Percentiles rank a stretch among this genome's conserved stretches.
Conservation (phyloP, 2,329 filamentous ascomycete genomes). For the Apiospora phragmitis region DNA sequence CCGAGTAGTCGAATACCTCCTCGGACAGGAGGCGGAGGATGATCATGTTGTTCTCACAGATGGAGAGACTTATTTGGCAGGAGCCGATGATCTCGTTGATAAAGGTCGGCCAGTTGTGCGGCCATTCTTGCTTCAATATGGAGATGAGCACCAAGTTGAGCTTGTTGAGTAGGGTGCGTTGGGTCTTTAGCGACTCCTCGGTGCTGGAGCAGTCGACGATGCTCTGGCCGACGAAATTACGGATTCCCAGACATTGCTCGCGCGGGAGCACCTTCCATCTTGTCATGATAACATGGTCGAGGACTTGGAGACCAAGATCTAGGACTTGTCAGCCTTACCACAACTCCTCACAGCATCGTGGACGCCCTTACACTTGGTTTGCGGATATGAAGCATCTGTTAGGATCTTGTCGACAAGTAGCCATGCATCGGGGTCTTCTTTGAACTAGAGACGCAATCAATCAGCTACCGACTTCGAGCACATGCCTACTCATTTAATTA, state of each 20-base stretch:
- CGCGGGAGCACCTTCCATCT: conserved; percentile 97
- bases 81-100: conserved; percentile 99
- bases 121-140: conserved; percentile 99
- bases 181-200: conserved; percentile 80
- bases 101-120: conserved; percentile 99
- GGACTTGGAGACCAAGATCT: conserved; percentile 93
- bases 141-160: conserved; percentile 96
- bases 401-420: conserved; percentile 96
- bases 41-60: conserved; percentile 99
- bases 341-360: background rate
- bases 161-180: conserved; percentile 94
- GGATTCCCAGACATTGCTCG: conserved; percentile 95
- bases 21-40: conserved; percentile 94
- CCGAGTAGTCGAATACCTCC: conserved; percentile 98
- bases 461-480: conserved; percentile 16
- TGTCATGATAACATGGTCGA: conserved; percentile 98
- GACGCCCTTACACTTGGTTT: conserved; percentile 81
- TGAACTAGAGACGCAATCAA: conserved; percentile 67
- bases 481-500: background rate
- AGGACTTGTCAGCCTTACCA: conserved; percentile 29
- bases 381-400: conserved; percentile 85
- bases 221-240: conserved; percentile 98
- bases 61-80: conserved; percentile 91
- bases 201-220: conserved; percentile 92
- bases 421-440: conserved; percentile 98